These are phyloP conservation scores for Phytophthora fragariaefolia DNA, from an alignment of 352 stramenopile genomes.

Conservation along the genomic window DNA sequence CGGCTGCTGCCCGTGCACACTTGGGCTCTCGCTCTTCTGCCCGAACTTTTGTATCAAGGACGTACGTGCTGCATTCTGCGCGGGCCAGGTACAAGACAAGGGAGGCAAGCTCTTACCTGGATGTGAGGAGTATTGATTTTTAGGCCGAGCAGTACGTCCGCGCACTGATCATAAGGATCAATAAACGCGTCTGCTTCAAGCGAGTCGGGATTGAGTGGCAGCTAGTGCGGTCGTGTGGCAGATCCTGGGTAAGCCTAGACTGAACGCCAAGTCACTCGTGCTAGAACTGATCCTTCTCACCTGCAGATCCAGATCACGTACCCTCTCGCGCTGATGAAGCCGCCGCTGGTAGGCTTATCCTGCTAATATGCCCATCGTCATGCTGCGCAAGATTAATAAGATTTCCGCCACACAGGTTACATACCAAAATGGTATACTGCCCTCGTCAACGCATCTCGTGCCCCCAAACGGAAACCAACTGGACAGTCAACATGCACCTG, in stretches of 20 bases:
- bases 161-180: slow-evolving; percentile 64
- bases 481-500: slow-evolving; percentile 15
- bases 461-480: slow-evolving; percentile 5
- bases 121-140: background rate
- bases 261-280: background rate
- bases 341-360: slow-evolving; percentile 36
- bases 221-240: slow-evolving; percentile 59
- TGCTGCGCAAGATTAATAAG: too few relatives aligned
- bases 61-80: slow-evolving; percentile 39
- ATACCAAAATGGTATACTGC: slow-evolving; percentile 36
- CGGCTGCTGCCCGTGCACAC: slow-evolving; percentile 66
- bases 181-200: slow-evolving; percentile 65
- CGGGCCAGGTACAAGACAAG: background rate
- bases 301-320: slow-evolving; percentile 73
- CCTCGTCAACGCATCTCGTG: slow-evolving; percentile 18
- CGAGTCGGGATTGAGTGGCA: slow-evolving; percentile 66
- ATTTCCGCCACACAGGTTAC: slow-evolving; percentile 18
- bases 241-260: slow-evolving; percentile 52
- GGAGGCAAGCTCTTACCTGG: slow-evolving; percentile 2
- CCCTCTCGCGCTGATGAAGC: slow-evolving; percentile 43
- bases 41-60: slow-evolving; percentile 81
- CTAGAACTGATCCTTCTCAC: background rate
- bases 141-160: slow-evolving; percentile 78
- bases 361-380: too few relatives aligned
- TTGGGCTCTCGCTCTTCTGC: slow-evolving; percentile 68